Evolutionary conservation across 192 early-diverging fungal genomes (phyloP).

Genomic region (Coemansia sp.): DNA sequence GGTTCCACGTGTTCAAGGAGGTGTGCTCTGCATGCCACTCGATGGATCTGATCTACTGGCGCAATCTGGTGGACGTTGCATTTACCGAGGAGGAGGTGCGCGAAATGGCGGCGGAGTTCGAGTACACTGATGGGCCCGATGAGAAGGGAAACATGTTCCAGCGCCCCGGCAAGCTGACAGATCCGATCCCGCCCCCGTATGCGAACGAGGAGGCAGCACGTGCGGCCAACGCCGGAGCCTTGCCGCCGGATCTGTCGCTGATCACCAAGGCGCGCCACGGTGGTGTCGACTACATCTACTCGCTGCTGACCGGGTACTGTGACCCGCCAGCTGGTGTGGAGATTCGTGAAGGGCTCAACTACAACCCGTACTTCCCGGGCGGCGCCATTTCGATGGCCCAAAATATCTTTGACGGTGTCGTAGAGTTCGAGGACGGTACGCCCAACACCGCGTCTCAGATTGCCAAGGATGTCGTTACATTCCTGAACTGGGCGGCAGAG

Average conservation of each 20-base stretch:
- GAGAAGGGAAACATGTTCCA: conserved; percentile 90
- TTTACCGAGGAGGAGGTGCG: conserved; percentile 92
- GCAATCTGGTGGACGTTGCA: conserved; percentile 92
- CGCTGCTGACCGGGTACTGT: conserved; percentile 91
- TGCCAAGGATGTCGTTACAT: conserved; percentile 94
- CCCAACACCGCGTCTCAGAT: conserved; percentile 95
- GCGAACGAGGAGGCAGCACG: conserved; percentile 96
- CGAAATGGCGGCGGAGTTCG: conserved; percentile 88
- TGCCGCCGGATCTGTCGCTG: conserved; percentile 93
- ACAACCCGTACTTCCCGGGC: conserved; percentile 99
- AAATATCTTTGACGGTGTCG: conserved; percentile 87
- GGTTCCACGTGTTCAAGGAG: conserved; percentile 98
- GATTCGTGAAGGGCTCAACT: conserved; percentile 94
- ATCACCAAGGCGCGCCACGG: conserved; percentile 94
- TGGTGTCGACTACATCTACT: conserved; percentile 93
- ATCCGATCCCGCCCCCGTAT: conserved; percentile 88
- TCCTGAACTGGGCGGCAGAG: conserved; percentile 94
- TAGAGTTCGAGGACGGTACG: conserved; percentile 97
- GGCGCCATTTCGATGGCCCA: conserved; percentile 97
- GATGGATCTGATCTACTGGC: conserved; percentile 89
- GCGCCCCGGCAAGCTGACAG: conserved; percentile 91
- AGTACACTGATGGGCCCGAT: conserved; percentile 92
- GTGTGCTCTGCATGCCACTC: conserved; percentile 98
- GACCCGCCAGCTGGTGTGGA: conserved; percentile 93
- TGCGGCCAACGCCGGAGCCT: conserved; percentile 93